Percentiles rank a stretch among this genome's conserved stretches.
Conservation (phyloP, 805 yeast species). For the Starmera amethionina region DNA sequence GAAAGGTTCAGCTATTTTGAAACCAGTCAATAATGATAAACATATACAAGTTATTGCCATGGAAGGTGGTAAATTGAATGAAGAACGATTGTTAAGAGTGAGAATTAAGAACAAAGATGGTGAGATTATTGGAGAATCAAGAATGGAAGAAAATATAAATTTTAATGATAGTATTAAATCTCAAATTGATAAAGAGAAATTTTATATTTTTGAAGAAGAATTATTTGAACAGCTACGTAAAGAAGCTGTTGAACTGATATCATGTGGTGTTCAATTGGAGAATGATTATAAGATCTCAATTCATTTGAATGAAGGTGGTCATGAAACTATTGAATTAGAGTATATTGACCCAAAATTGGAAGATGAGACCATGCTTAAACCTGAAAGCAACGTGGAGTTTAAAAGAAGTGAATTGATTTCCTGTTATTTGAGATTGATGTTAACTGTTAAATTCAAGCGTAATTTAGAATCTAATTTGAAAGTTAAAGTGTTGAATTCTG, state of each 20-base stretch:
- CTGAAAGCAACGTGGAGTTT: constrained; percentile 20
- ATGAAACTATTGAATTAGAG: constrained; percentile 61
- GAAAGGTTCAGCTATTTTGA: constrained; percentile 66
- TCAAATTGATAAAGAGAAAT: constrained; percentile 60
- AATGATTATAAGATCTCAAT: constrained; percentile 54
- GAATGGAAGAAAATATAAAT: constrained; percentile 9
- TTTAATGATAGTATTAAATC: constrained; percentile 32
- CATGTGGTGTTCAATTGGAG: constrained; percentile 59
- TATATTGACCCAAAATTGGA: constrained; percentile 32
- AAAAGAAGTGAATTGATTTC: constrained; percentile 24
- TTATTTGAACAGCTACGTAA: constrained; percentile 65
- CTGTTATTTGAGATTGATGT: constrained; percentile 22
- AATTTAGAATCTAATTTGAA: constrained; percentile 18
- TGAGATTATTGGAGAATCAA: constrained; percentile 49
- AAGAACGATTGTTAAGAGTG: constrained; percentile 45
- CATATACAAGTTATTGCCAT: constrained; percentile 32
- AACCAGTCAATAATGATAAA: constrained; percentile 29
- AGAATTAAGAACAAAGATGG: constrained; percentile 44
- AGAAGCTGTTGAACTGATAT: constrained; percentile 63
- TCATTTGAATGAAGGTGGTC: constrained; percentile 39
- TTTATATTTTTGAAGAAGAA: constrained; percentile 80
- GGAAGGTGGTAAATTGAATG: constrained; percentile 25
- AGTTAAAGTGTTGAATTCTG: constrained; percentile 7
- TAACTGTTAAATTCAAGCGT: constrained; percentile 30
- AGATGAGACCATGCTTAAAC: constrained; percentile 29